Percentiles rank a stretch among this genome's conserved stretches.
Conservation (phyloP, 306 rosid species). For the Glycine latifolia region DNA sequence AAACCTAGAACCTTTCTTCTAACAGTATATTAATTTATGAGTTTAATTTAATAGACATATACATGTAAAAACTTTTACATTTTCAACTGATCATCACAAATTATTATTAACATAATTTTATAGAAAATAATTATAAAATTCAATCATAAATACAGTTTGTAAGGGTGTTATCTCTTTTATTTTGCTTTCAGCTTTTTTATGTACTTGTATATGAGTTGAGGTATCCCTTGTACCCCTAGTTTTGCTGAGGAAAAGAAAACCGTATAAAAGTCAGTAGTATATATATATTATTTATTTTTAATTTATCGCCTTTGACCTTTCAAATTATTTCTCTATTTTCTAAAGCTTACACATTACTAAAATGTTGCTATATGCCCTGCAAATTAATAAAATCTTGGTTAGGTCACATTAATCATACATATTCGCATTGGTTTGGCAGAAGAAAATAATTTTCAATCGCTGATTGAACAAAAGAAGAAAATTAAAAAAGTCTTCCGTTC, state of each 20-base stretch:
- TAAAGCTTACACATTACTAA: not conserved
- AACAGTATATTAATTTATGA: no score
- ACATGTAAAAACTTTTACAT: no score
- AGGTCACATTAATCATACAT: not conserved
- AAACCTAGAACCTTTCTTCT: no score
- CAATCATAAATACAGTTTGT: not conserved
- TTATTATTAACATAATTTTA: not conserved
- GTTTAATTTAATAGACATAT: no score
- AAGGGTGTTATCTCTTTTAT: no score
- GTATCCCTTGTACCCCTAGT: no score
- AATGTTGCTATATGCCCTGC: not conserved
- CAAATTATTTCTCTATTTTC: not conserved
- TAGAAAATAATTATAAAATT: not conserved
- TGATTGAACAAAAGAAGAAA: constrained; percentile 9
- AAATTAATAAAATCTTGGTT: not conserved
- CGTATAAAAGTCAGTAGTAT: not conserved
- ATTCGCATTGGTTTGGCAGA: not conserved
- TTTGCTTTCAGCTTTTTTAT: no score
- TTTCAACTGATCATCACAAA: not conserved
- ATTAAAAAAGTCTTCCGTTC: constrained; percentile 9
- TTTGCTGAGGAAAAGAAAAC: not conserved
- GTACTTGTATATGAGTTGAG: no score
- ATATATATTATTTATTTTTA: not conserved
- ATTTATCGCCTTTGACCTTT: not conserved
- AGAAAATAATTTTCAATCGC: not conserved